These are phyloP conservation scores for Pichia manshurica DNA, from an alignment of 805 yeast genomes.

Conservation along the genomic window DNA sequence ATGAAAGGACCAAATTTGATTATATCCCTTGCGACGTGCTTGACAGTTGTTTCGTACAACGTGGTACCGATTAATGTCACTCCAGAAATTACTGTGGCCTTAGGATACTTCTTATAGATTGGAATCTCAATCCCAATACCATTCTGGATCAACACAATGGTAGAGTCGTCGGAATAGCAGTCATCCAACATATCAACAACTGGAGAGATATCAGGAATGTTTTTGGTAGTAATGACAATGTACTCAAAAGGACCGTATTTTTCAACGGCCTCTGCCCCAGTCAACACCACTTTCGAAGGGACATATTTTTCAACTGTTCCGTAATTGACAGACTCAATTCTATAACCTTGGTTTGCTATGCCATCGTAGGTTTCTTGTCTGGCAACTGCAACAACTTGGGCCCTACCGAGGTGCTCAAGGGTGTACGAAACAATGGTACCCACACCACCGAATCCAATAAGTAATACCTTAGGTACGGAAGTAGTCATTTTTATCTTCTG, in stretches of 20 bases:
- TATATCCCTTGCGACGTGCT: conserved; percentile 30
- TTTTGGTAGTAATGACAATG: conserved; percentile 41
- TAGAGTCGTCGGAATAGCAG: conserved; percentile 27
- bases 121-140: conserved; percentile 35
- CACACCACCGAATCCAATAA: conserved; percentile 80
- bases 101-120: conserved; percentile 29
- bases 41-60: conserved; percentile 25
- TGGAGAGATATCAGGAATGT: conserved; percentile 55
- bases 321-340: conserved; percentile 50
- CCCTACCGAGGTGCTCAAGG: conserved; percentile 40
- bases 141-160: conserved; percentile 35
- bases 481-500: too few relatives aligned
- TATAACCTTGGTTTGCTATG: conserved; percentile 4
- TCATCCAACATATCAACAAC: conserved; percentile 35
- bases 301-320: conserved; percentile 52
- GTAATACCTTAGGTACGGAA: conserved; percentile 14
- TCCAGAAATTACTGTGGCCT: conserved; percentile 33
- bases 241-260: conserved; percentile 39
- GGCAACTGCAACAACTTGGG: conserved; percentile 47
- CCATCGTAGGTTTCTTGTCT: conserved; percentile 40
- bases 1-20: conserved; percentile 32
- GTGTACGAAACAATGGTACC: conserved; percentile 71
- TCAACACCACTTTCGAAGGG: conserved; percentile 37
- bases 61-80: conserved; percentile 35
- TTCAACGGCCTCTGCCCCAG: conserved; percentile 33